Percentiles rank a stretch among this genome's conserved stretches.
Evolutionary conservation across 2,329 filamentous ascomycete species (phyloP).

Genomic region (Arthroderma sp.): DNA sequence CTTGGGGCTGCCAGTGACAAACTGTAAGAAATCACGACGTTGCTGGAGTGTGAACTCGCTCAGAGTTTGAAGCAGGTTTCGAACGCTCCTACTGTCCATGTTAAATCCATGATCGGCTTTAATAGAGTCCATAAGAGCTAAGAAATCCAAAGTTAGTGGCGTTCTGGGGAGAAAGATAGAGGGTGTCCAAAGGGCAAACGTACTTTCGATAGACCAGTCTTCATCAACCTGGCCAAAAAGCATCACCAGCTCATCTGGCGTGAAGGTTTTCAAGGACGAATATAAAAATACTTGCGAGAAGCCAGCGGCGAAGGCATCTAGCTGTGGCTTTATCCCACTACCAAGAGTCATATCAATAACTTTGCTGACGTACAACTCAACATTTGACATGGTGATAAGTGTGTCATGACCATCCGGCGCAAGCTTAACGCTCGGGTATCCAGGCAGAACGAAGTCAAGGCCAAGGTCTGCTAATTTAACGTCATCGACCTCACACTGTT

Average conservation of each 20-base stretch:
- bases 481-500: conserved; percentile 61
- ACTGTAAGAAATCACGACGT: conserved; percentile 89
- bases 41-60: conserved; percentile 64
- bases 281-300: conserved; percentile 97
- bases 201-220: conserved; percentile 96
- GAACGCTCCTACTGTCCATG: conserved; percentile 92
- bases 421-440: conserved; percentile 77
- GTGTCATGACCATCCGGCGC: conserved; percentile 61
- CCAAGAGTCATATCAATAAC: conserved; percentile 87
- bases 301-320: conserved; percentile 78
- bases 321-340: conserved; percentile 74
- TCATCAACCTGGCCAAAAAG: conserved; percentile 87
- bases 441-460: conserved; percentile 88
- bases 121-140: conserved; percentile 92
- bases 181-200: conserved; percentile 33
- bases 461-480: conserved; percentile 74
- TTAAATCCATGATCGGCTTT: conserved; percentile 98
- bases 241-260: conserved; percentile 85
- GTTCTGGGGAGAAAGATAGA: conserved; percentile 12
- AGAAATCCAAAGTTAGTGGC: conserved; percentile 21
- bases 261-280: conserved; percentile 82
- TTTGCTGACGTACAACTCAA: conserved; percentile 74
- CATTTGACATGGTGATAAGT: conserved; percentile 76
- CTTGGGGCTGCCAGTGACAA: conserved; percentile 95
- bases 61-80: conserved; percentile 88